Base-by-base conservation (phyloP, 108 stramenopile genomes). In the Fistulifera solaris region DNA sequence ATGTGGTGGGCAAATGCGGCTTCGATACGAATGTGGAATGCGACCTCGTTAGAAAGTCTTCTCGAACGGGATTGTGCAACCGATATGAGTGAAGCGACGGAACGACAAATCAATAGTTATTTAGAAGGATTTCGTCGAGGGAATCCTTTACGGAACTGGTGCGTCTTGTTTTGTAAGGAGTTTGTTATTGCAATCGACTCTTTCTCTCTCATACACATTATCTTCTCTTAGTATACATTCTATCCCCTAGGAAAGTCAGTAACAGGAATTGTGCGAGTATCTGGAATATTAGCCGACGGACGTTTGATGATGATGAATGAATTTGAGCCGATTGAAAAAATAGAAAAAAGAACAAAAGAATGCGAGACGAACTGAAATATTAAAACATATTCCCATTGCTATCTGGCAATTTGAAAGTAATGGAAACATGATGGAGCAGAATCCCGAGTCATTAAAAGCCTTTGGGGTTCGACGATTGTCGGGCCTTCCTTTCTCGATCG, bases 1-100 rank as follows among this genome's bases (percentile, higher is more conserved):
- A 68, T 68, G 67, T 62, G 48, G 42, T 68, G 60, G 61, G 54
- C 54, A 40, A 68, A 68, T 28, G 38, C 41, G 3, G 67, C 60
- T 6, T 60, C 58, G 2, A 10, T 54, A 11, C 25, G 53, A 43
- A 12, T 57, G 26, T 68, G 67, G 67, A 53, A 50, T 38, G 67
- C 67, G 0, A 5, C 24, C 7, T 15, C 13, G 17, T 39, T 60
- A 7, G 54, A 52, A 3, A 24, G 17, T 0, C 25, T 68, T 10
- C 54, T 68, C 19, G 35, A 28, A 12, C 58, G 67, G 12, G 49
- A 62, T 42, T 68, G 56, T 24, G 31, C 31, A 6, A 14, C 38
- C 40, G 53, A 54, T 31, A 54, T 54, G 53, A 38, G 31, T n/a
- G 27, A 38, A 35, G 50, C 58, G 17, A 66, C 65, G 26, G 48